Base-by-base conservation (phyloP, 257 asterid species). In the Voacanga thouarsii region DNA sequence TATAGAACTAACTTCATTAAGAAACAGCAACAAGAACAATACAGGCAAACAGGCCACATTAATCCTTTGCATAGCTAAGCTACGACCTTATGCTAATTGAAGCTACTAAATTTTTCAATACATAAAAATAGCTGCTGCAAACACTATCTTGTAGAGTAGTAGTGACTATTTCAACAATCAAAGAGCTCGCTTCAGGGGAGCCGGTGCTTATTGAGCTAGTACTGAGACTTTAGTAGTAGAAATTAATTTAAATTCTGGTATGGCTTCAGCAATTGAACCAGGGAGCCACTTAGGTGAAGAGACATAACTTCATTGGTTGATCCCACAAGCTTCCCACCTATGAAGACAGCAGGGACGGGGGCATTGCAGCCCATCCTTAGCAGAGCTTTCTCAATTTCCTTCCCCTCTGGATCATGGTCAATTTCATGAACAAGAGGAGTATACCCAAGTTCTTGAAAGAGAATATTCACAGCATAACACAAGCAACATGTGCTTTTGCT, bases 291-390 rank as follows among this genome's bases (percentile, higher is more conserved):
- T 3, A 83, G 79, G 79, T 83, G 86, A 61, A 80, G 86, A 9
- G 84, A 80, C 86, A 83, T 83, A 69, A 83, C 82, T 67, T 83
- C 86, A 23, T 83, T 83, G 69, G 86, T 83, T 26, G 86, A 83
- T 21, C 86, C 86, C 19, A 83, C 39, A 7, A 83, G 80, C 60
- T 77, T 77, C 43, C 86, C 84, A 24, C 51, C 66, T 7, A 83
- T 80, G 86, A 80, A 83, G 0, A 83, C 84, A 0, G 84, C 84
- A 0, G 84, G 86, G 19, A 83, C 56, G 3, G 86, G 81, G 19
- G 82, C 71, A 67, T 65, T 66, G 37, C 84, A 80, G 0, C 86
- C 86, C 84, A 83, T 68, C 63, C 82, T 72, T 21, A 61, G 26
- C 7, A 83, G 80, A 23, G 84, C 86, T 75, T 80, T 80, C 78